Base-by-base conservation (phyloP, 2,329 filamentous ascomycete species). In the Colletotrichum musae region DNA sequence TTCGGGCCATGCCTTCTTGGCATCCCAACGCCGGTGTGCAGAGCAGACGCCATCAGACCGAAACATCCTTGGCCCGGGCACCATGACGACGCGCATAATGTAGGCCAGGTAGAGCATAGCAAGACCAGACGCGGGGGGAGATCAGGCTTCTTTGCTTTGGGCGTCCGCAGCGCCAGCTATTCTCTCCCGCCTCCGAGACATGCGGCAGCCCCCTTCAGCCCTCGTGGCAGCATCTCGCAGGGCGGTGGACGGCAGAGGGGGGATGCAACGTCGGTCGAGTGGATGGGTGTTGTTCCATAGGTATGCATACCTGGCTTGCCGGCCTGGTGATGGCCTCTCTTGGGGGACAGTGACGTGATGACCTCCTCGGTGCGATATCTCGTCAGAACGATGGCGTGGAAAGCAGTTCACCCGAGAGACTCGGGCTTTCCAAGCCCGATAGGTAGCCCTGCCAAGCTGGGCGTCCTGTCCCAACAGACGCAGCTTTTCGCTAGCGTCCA, bases 131-230 rank as follows among this genome's bases (percentile, higher is more conserved):
- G 36, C 13, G 36, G 9, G 36, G 36, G 36, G 36, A 16, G 16
- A 15, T 43, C 41, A n/a, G 41, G 41, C 41, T n/a, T 36, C 10
- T 7, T 36, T 36, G 32, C 32, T 4, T 36, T 36, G 32, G 32
- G 32, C 32, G 10, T 36, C 32, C 32, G 32, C 41, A 43, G 41
- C 13, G 15, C 16, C 41, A 43, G 41, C 16, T 36, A 18, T 1
- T 18, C 18, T 52, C 32, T 58, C 32, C 53, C 47, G 32, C 61
- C 43, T 24, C 56, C 51, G 62, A 67, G 67, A 70, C 61, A 67
- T 66, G 56, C 63, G 47, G 67, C 67, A 70, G 50, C 67, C 67
- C 45, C 45, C 48, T 61, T 64, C 60, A 68, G 65, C 60, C 65
- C 65, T 67, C 67, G 62, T 61, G 62, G 45, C 51, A 58, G 57